Evolutionary conservation across 106 monocot species (phyloP).

Genomic region (Dendrobium huoshanense): DNA sequence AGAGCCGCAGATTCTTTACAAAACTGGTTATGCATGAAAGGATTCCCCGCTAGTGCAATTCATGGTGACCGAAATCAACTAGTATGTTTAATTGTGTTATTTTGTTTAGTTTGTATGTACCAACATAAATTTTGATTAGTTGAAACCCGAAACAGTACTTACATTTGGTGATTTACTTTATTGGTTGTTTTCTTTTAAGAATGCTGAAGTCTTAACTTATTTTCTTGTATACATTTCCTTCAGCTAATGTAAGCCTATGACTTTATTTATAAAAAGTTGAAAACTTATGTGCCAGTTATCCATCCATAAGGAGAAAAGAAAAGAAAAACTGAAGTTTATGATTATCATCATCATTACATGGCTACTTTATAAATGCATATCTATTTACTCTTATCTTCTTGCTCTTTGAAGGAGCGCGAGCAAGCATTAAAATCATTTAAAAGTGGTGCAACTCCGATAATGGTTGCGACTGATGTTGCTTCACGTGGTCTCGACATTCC

Average conservation of each 20-base stretch:
- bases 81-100: conserved; percentile 17
- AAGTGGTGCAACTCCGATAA: conserved; percentile 62
- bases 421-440: conserved; percentile 75
- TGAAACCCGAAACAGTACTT: no score
- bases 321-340: no score
- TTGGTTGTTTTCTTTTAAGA: no score
- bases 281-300: no score
- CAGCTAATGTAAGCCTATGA: no score
- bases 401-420: conserved; percentile 59
- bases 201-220: no score
- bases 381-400: not conserved
- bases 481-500: conserved; percentile 93
- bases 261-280: no score
- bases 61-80: conserved; percentile 51
- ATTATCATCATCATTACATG: not conserved
- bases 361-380: not conserved
- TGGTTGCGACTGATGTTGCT: conserved; percentile 93
- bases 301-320: no score
- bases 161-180: no score
- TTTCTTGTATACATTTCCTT: no score
- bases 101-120: no score
- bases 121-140: no score
- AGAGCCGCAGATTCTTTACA: conserved; percentile 41
- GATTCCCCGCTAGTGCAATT: conserved; percentile 47
- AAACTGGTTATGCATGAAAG: conserved; percentile 36